Evolutionary conservation across 2,329 filamentous ascomycete genomes (phyloP).

Genomic region (Chaetomiaceae sp.): DNA sequence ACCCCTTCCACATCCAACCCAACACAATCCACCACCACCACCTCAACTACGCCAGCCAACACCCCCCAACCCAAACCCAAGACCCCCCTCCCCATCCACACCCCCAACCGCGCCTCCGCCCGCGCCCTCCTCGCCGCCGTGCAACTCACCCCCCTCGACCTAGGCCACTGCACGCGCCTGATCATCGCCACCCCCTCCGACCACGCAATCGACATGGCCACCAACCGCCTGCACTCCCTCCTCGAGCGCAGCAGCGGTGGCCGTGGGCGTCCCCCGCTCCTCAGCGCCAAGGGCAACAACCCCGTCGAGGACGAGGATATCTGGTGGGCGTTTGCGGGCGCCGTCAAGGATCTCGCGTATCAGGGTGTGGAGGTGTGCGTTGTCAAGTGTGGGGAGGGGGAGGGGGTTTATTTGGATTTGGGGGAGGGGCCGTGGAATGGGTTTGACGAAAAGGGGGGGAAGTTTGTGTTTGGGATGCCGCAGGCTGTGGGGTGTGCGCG

Average conservation of each 20-base stretch:
- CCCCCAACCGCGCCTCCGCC: neutral
- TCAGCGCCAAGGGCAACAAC: neutral
- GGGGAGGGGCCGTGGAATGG: neutral
- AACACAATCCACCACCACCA: neutral
- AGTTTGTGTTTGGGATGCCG: neutral
- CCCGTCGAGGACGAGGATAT: neutral
- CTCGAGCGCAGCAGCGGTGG: neutral
- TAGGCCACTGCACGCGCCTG: conserved; percentile 1
- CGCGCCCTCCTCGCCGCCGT: conserved; percentile 5
- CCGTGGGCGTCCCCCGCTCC: neutral
- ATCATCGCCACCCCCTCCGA: neutral
- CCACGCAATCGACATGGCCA: neutral
- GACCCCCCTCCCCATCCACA: neutral
- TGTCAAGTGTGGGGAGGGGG: neutral
- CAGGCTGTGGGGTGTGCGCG: neutral
- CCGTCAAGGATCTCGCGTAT: conserved; percentile 6
- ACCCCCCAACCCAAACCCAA: neutral
- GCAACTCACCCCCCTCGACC: neutral
- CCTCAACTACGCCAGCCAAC: neutral
- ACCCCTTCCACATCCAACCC: too few species aligned
- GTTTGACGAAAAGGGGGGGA: neutral
- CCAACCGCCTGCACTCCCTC: neutral
- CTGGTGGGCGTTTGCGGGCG: conserved; percentile 5
- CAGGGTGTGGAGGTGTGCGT: neutral
- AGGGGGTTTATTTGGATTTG: neutral